phyloP scores from a whole-genome alignment of 768 basidiomycete species.

The Russula compacta region DNA sequence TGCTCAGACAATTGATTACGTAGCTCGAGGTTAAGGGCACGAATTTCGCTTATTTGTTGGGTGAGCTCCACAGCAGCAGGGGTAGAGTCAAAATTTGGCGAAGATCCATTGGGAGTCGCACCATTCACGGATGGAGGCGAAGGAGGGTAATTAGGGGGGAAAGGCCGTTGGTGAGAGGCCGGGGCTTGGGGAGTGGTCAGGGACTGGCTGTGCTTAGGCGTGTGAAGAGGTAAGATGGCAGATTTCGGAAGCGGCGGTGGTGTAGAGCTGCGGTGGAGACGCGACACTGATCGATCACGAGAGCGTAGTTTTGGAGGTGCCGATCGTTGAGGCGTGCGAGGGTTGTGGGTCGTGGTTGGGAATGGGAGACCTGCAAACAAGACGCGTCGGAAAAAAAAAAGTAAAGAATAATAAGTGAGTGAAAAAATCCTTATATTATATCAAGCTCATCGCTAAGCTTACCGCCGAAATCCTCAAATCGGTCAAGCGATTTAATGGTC shows the following conservation, averaged over 20 bases:
- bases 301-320: conserved; percentile 48
- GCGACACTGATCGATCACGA: conserved; percentile 25
- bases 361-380: conserved; percentile 17
- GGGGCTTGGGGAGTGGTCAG: conserved; percentile 16
- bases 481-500: conserved; percentile 64
- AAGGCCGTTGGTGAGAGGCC: conserved; percentile 15
- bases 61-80: conserved; percentile 67
- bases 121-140: conserved; percentile 11
- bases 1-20: conserved; percentile 56
- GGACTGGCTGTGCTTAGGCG: conserved; percentile 35
- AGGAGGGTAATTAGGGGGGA: conserved; percentile 11
- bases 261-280: conserved; percentile 46
- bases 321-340: conserved; percentile 24
- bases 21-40: conserved; percentile 55
- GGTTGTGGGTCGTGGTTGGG: conserved; percentile 16
- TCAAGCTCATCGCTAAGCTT: conserved; percentile 24
- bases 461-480: conserved; percentile 61
- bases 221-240: conserved; percentile 67
- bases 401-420: conserved; percentile 15
- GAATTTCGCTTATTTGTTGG: conserved; percentile 58
- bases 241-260: conserved; percentile 83
- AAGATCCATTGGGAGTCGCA: conserved; percentile 28
- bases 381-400: neutral
- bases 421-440: conserved; percentile 22
- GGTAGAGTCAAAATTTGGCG: conserved; percentile 44